phyloP scores from a whole-genome alignment of 371 early-diverging fungal species.

The Actinomortierella ambigua region DNA sequence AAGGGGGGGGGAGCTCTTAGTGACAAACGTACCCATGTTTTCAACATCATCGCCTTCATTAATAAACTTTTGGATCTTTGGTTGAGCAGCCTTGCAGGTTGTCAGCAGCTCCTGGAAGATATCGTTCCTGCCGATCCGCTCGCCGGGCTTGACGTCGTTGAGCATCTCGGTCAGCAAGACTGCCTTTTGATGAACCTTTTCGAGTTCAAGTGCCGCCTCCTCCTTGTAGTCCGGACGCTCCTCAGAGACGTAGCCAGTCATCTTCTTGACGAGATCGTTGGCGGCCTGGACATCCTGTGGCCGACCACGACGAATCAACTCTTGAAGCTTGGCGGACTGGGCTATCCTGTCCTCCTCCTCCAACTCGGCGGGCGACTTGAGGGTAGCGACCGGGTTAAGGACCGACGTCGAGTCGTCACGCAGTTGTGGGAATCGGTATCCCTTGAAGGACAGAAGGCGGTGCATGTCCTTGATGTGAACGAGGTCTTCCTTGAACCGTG shows the following conservation, averaged over 20 bases:
- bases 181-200: slow-evolving; percentile 80
- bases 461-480: slow-evolving; percentile 92
- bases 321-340: slow-evolving; percentile 94
- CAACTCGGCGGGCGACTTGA: slow-evolving; percentile 89
- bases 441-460: slow-evolving; percentile 81
- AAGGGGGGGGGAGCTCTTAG: no score
- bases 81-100: slow-evolving; percentile 62
- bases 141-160: slow-evolving; percentile 67
- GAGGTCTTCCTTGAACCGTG: slow-evolving; percentile 89
- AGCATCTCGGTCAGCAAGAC: slow-evolving; percentile 82
- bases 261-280: slow-evolving; percentile 94
- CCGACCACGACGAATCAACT: slow-evolving; percentile 90
- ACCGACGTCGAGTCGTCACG: slow-evolving; percentile 66
- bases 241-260: slow-evolving; percentile 91
- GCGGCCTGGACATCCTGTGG: slow-evolving; percentile 94
- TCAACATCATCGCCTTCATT: slow-evolving; percentile 67
- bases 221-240: slow-evolving; percentile 83
- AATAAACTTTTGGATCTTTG: slow-evolving; percentile 76
- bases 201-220: slow-evolving; percentile 80
- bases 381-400: slow-evolving; percentile 61
- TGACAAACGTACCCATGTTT: slow-evolving; percentile 60
- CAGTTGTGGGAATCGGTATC: slow-evolving; percentile 89
- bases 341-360: slow-evolving; percentile 92
- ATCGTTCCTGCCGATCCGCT: slow-evolving; percentile 61
- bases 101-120: slow-evolving; percentile 61